phyloP scores from a whole-genome alignment of 2,329 filamentous ascomycete genomes.

The Penicillium sp. region DNA sequence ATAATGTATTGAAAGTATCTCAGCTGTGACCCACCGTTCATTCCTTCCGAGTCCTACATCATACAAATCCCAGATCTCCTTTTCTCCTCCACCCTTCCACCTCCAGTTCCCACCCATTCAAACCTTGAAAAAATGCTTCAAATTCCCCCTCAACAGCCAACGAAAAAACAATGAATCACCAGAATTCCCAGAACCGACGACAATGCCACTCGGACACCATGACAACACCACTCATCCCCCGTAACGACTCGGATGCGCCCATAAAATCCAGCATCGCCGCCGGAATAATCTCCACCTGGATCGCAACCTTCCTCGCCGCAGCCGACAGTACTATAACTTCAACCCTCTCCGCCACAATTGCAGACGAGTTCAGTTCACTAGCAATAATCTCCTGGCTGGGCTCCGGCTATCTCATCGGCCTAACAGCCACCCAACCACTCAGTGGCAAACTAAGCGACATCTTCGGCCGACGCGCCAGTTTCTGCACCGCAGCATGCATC shows the following conservation, averaged over 20 bases:
- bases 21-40: not conserved
- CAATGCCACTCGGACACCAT: not conserved
- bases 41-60: too few species aligned
- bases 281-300: conserved; percentile 19
- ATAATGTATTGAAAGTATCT: not conserved
- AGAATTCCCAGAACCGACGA: not conserved
- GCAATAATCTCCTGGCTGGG: conserved; percentile 21
- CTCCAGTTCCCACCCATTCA: not conserved
- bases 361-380: conserved; percentile 15
- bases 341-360: conserved; percentile 19
- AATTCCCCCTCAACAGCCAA: too few species aligned
- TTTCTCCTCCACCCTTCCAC: not conserved
- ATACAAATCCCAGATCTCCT: not conserved
- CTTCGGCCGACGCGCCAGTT: conserved; percentile 19
- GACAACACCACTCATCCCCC: conserved; percentile 1
- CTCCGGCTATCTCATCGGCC: conserved; percentile 19
- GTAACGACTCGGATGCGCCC: not conserved
- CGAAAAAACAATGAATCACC: not conserved
- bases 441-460: conserved; percentile 21
- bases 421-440: conserved; percentile 18
- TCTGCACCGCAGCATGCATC: conserved; percentile 12
- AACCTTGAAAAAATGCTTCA: not conserved
- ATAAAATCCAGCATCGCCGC: conserved; percentile 6
- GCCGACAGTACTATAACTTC: conserved; percentile 22
- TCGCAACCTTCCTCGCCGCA: conserved; percentile 20